Percentiles rank a stretch among this genome's conserved stretches.
Conservation (phyloP, 139 green algal genomes). For the Diplosphaera chodatii region DNA sequence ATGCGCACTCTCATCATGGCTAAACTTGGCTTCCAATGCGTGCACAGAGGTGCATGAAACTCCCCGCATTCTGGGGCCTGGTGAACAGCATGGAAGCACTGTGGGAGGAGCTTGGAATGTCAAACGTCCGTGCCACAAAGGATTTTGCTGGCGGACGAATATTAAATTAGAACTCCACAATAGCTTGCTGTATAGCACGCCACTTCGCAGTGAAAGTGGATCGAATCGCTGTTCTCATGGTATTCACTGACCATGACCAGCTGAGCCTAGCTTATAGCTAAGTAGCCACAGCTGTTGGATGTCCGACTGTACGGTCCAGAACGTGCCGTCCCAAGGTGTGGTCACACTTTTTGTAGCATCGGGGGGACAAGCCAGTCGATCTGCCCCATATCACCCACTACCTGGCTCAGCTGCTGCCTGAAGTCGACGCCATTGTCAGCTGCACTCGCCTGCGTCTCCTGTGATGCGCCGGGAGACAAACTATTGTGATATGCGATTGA, state of each 20-base stretch:
- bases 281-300: too few relatives aligned
- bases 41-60: not conserved
- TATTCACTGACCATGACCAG: too few relatives aligned
- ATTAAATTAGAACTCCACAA: too few relatives aligned
- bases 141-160: too few relatives aligned
- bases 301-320: too few relatives aligned
- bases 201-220: too few relatives aligned
- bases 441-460: not conserved
- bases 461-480: not conserved
- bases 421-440: not conserved
- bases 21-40: too few relatives aligned
- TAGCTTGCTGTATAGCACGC: too few relatives aligned
- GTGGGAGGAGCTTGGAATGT: not conserved
- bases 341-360: constrained; percentile 45
- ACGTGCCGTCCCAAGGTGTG: not conserved
- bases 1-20: too few relatives aligned
- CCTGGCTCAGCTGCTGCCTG: constrained; percentile 5
- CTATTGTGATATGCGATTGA: too few relatives aligned
- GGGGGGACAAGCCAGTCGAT: constrained; percentile 70
- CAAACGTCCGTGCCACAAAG: not conserved
- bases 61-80: not conserved
- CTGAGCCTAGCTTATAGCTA: too few relatives aligned
- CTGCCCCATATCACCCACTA: constrained; percentile 18
- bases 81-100: not conserved
- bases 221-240: too few relatives aligned